Evolutionary conservation across 2,329 filamentous ascomycete species (phyloP), one percentile per base, ranked within the genome.

Genomic region (Catunica adiposa): DNA sequence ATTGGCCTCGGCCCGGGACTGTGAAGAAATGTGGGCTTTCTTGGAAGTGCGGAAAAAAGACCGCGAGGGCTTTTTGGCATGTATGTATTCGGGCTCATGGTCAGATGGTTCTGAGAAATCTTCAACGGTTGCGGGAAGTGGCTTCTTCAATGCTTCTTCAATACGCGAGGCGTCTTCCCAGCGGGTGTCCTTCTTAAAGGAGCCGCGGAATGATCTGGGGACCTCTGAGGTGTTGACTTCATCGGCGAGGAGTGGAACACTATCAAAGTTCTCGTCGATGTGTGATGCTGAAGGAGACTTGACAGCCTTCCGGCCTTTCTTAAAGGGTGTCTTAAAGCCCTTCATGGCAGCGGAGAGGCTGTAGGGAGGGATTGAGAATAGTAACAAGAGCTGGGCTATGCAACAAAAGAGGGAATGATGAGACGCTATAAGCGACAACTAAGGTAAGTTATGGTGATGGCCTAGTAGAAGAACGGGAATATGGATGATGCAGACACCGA

Each of bases 251-350:
- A 58, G 53, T 23, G 53, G 56, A 25, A 55, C 50, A 44, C 47
- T 55, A 26, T 58, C 56, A 3, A 48, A 23, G 23, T 47, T 53
- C 23, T 58, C 56, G 6, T 37, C 42, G 17, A 51, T 26, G 14
- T 25, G 20, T 20, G 11, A 29, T 44, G 44, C 4, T 44, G 37
- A 53, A 22, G 15, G 7, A 7, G 56, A 23, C 47, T 37, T 31
- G 29, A 23, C 3, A 48, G 42, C 23, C 25, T 55, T 58, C 34
- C 38, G 56, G 25, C 56, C 56, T 37, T 57, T 57, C 56, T 57
- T 57, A 54, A 57, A 57, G 56, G 56, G 26, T 40, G 53, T 47
- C 48, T 55, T 55, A 46, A 58, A 58, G 40, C 47, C 56, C 50
- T 58, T 58, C 56, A 58, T 58, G 25, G 48, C 23, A 23, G 50